Evolutionary conservation across 2,329 filamentous ascomycete species (phyloP).

Genomic region (Neonectria faginata): DNA sequence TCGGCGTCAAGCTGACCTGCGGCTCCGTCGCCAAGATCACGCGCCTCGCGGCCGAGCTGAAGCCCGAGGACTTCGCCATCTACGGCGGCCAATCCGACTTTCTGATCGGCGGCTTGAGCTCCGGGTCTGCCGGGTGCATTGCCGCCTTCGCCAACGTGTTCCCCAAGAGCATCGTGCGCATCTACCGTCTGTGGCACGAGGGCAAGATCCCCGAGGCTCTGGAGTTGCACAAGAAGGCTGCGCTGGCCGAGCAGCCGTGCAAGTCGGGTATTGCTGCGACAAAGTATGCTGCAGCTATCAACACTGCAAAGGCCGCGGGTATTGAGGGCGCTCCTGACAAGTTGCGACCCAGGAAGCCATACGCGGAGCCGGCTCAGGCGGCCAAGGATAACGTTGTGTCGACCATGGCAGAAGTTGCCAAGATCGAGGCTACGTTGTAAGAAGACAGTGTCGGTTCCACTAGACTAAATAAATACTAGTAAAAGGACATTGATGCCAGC

Average conservation of each 20-base stretch:
- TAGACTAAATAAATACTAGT: background rate
- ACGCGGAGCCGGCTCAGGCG: conserved; percentile 59
- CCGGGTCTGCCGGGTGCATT: conserved; percentile 70
- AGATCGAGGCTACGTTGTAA: conserved; percentile 52
- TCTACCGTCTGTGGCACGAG: conserved; percentile 70
- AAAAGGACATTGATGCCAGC: background rate
- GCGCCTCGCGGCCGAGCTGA: conserved; percentile 64
- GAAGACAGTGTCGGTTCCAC: background rate
- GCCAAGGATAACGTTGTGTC: conserved; percentile 56
- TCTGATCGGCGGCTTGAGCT: conserved; percentile 70
- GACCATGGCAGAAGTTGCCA: conserved; percentile 56
- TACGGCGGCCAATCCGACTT: conserved; percentile 82
- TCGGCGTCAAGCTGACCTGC: conserved; percentile 78
- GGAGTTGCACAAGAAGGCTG: conserved; percentile 70
- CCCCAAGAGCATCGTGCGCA: conserved; percentile 65
- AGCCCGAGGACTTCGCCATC: conserved; percentile 69
- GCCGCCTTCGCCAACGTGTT: conserved; percentile 73
- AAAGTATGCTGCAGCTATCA: conserved; percentile 10
- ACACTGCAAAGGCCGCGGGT: conserved; percentile 6
- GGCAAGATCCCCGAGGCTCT: conserved; percentile 70
- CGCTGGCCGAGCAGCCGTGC: conserved; percentile 73
- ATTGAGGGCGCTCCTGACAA: conserved; percentile 69
- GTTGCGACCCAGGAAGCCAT: conserved; percentile 70
- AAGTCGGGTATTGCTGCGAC: conserved; percentile 65
- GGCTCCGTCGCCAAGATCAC: conserved; percentile 79